Conservation (phyloP, 2,329 filamentous ascomycete genomes). For the Decorospora gaudefroyi region DNA sequence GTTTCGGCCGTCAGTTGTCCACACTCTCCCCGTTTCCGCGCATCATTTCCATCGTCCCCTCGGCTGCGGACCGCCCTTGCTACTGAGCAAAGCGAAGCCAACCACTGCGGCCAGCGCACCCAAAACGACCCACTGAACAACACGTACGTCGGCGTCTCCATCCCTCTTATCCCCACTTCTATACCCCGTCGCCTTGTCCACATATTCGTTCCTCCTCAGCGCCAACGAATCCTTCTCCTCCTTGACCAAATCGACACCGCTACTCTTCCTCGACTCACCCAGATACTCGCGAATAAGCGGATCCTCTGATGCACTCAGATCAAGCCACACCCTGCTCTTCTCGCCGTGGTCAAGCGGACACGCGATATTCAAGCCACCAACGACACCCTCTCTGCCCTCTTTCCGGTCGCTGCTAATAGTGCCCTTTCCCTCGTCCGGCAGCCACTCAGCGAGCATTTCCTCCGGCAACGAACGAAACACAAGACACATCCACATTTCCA, state of each 20-base stretch:
- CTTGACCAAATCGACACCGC: constrained; percentile 3
- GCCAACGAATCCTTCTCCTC: neutral
- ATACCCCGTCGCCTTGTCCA: neutral
- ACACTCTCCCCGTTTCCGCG: too few relatives aligned
- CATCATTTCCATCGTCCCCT: neutral
- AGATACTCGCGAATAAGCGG: constrained; percentile 31
- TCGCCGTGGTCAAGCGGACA: constrained; percentile 39
- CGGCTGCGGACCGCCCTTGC: constrained; percentile 1
- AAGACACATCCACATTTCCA: constrained; percentile 47
- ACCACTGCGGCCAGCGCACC: neutral
- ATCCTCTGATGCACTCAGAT: constrained; percentile 31
- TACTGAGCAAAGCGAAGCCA: neutral
- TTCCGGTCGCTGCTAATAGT: neutral
- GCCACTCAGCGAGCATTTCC: constrained; percentile 28
- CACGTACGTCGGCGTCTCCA: too few relatives aligned
- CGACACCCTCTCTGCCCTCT: constrained; percentile 22
- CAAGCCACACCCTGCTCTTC: constrained; percentile 24
- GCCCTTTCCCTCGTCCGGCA: constrained; percentile 18
- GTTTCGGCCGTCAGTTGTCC: too few relatives aligned
- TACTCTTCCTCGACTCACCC: constrained; percentile 1
- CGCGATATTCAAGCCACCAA: constrained; percentile 39
- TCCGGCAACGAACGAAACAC: constrained; percentile 35
- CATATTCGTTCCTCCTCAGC: constrained; percentile 1
- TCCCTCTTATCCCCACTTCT: neutral
- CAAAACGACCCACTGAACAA: constrained; percentile 2